Conservation (phyloP, 2,329 filamentous ascomycete species). For the Aquanectria penicillioides region DNA sequence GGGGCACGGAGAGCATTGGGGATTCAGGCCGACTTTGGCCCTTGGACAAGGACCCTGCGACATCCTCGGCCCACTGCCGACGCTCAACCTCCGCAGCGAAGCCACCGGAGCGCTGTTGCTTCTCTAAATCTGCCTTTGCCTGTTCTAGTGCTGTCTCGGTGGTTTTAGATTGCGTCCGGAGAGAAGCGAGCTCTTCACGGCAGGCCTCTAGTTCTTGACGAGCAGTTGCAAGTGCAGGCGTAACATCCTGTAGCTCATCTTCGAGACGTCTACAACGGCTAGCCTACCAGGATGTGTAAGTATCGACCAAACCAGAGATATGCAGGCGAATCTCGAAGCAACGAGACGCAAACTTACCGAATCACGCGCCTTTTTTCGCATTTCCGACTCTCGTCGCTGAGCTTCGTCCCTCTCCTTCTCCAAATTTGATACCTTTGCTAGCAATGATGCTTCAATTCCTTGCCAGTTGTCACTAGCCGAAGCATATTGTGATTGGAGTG, state of each 20-base stretch:
- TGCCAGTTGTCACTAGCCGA: slow-evolving; percentile 98
- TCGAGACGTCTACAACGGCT: slow-evolving; percentile 73
- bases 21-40: slow-evolving; percentile 64
- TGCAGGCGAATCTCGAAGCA: not conserved
- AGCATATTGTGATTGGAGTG: slow-evolving; percentile 92
- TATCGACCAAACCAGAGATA: not conserved
- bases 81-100: slow-evolving; percentile 53
- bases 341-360: slow-evolving; percentile 64
- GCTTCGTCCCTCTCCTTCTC: slow-evolving; percentile 94
- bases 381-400: slow-evolving; percentile 82
- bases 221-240: slow-evolving; percentile 69
- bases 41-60: slow-evolving; percentile 56
- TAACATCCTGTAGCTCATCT: slow-evolving; percentile 81
- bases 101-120: slow-evolving; percentile 50
- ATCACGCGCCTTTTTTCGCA: slow-evolving; percentile 90
- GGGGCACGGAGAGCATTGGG: slow-evolving; percentile 60
- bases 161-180: slow-evolving; percentile 73
- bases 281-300: slow-evolving; percentile 61
- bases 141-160: slow-evolving; percentile 73
- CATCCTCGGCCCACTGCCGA: slow-evolving; percentile 63
- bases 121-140: slow-evolving; percentile 60
- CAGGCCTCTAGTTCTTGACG: slow-evolving; percentile 72
- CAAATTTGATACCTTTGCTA: slow-evolving; percentile 78
- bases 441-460: slow-evolving; percentile 87
- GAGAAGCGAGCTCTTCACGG: slow-evolving; percentile 66